Percentiles rank a stretch among this genome's conserved stretches.
These are phyloP conservation scores for Asterophora lycoperdoides DNA, from an alignment of 768 basidiomycete species.

Conservation along the genomic window DNA sequence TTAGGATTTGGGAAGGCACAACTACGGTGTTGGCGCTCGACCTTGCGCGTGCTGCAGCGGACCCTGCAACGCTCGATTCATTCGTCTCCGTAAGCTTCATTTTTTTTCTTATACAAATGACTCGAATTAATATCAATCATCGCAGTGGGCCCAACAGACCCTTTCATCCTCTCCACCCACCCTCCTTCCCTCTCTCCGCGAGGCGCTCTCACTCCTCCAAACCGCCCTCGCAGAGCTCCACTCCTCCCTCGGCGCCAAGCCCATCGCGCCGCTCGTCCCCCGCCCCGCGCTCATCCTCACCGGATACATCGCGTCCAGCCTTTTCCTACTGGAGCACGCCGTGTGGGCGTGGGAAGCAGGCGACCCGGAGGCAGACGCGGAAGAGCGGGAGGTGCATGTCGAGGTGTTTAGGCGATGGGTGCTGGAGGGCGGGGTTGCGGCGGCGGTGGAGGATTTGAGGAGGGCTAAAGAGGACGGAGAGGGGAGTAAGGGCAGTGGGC, in stretches of 20 bases:
- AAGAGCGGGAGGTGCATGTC: constrained; percentile 36
- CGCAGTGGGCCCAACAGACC: constrained; percentile 50
- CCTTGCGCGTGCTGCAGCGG: constrained; percentile 50
- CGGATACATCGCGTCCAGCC: constrained; percentile 48
- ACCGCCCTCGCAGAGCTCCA: constrained; percentile 37
- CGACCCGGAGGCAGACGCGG: constrained; percentile 26
- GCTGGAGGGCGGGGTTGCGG: constrained; percentile 40
- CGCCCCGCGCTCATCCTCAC: constrained; percentile 58
- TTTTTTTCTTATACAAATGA: constrained; percentile 1
- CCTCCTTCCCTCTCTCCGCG: constrained; percentile 25
- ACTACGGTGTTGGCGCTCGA: constrained; percentile 66
- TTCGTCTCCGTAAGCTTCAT: constrained; percentile 45
- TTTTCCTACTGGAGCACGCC: constrained; percentile 66
- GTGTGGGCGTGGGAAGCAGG: constrained; percentile 45
- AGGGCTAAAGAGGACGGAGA: constrained; percentile 20
- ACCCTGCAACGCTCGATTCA: constrained; percentile 38
- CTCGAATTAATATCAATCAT: neutral
- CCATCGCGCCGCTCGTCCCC: constrained; percentile 44
- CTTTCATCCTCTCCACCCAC: constrained; percentile 38
- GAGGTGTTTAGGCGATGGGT: constrained; percentile 53
- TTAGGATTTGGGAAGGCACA: constrained; percentile 79
- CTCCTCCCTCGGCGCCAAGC: constrained; percentile 32
- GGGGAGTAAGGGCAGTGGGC: no score
- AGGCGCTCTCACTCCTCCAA: constrained; percentile 30
- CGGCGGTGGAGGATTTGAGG: constrained; percentile 33